Evolutionary conservation across 495 filamentous ascomycete species (phyloP).

Genomic region (Penicillium pancosmium): DNA sequence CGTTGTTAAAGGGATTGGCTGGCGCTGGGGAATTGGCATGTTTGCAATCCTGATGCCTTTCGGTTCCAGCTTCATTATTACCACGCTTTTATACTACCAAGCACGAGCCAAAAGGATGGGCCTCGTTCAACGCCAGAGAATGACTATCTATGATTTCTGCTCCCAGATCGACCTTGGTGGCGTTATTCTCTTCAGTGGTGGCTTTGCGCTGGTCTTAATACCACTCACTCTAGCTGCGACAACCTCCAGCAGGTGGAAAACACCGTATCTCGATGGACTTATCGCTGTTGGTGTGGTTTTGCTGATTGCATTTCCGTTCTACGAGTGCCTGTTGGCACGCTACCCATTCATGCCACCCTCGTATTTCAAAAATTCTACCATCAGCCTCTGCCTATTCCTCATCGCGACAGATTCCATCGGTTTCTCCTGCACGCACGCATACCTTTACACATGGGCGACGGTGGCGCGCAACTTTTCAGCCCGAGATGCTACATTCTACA

Average conservation of each 20-base stretch:
- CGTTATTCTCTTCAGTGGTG: constrained; percentile 42
- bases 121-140: constrained; percentile 31
- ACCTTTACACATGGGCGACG: constrained; percentile 50
- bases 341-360: constrained; percentile 48
- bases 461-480: constrained; percentile 44
- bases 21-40: constrained; percentile 57
- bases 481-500: constrained; percentile 48
- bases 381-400: constrained; percentile 40
- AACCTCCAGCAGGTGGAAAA: constrained; percentile 40
- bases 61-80: constrained; percentile 48
- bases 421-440: constrained; percentile 46
- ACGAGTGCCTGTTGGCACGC: constrained; percentile 45
- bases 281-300: constrained; percentile 41
- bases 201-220: constrained; percentile 38
- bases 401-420: constrained; percentile 44
- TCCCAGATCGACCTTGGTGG: constrained; percentile 51
- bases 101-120: constrained; percentile 37
- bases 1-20: constrained; percentile 48
- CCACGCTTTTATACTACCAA: constrained; percentile 48
- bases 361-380: constrained; percentile 45
- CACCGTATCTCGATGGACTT: constrained; percentile 46
- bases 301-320: constrained; percentile 42
- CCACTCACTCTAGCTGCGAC: constrained; percentile 47
- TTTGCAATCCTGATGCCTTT: constrained; percentile 52
- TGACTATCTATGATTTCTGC: constrained; percentile 45